phyloP scores from a whole-genome alignment of 768 basidiomycete species.

The Phlebiopsis flavidoalba region DNA sequence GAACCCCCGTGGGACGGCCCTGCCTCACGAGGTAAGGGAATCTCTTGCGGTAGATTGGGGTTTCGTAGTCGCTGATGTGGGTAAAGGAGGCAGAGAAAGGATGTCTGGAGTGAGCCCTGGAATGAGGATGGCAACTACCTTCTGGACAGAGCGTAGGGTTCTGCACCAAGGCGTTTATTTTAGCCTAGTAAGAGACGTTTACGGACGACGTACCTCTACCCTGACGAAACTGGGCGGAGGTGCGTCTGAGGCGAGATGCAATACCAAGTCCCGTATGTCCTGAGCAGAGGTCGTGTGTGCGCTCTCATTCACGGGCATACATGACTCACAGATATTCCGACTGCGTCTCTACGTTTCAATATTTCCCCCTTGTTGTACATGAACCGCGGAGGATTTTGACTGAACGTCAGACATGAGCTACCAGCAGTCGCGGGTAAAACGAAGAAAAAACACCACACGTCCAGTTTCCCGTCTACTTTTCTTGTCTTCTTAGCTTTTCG shows the following conservation, averaged over 20 bases:
- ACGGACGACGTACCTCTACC: slow-evolving; percentile 54
- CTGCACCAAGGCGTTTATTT: slow-evolving; percentile 32
- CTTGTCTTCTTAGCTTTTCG: slow-evolving; percentile 66
- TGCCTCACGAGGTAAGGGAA: slow-evolving; percentile 35
- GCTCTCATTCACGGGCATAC: neutral
- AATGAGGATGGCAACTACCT: slow-evolving; percentile 73
- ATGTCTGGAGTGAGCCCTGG: slow-evolving; percentile 80
- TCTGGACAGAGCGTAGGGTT: slow-evolving; percentile 69
- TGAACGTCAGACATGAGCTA: slow-evolving; percentile 19
- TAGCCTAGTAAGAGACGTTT: neutral
- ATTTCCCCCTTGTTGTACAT: slow-evolving; percentile 82
- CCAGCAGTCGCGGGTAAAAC: slow-evolving; percentile 1
- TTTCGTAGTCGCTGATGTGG: slow-evolving; percentile 62
- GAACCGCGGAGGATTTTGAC: slow-evolving; percentile 63
- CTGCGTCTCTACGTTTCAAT: slow-evolving; percentile 60
- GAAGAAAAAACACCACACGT: slow-evolving; percentile 45
- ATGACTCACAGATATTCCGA: slow-evolving; percentile 71
- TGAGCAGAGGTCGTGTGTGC: slow-evolving; percentile 26
- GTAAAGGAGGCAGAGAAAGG: slow-evolving; percentile 67
- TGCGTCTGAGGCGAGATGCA: slow-evolving; percentile 78
- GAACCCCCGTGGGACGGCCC: slow-evolving; percentile 30
- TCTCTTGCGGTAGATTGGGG: slow-evolving; percentile 48
- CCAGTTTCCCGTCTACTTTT: slow-evolving; percentile 50
- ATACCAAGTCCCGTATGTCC: slow-evolving; percentile 84
- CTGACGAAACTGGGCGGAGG: slow-evolving; percentile 85